Percentiles rank a stretch among this genome's conserved stretches.
phyloP scores from a whole-genome alignment of 2,329 filamentous ascomycete species.

The Escovopsis sp. region DNA sequence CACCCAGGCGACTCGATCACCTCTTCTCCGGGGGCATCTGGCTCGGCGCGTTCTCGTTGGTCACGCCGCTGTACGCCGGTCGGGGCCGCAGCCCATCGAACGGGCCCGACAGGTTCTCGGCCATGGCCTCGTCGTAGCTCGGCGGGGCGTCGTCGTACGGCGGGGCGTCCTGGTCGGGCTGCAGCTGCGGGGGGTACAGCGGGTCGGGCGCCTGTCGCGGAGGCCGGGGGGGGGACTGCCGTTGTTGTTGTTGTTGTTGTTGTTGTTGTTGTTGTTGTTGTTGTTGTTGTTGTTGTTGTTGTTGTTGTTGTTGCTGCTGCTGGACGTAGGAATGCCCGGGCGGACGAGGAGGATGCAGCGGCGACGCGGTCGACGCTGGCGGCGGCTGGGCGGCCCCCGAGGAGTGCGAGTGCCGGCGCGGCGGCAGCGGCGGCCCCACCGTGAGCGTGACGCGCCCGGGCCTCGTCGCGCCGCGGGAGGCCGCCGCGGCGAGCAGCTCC shows the following conservation, averaged over 20 bases:
- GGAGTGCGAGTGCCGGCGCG: conserved; percentile 15
- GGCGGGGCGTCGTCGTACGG: conserved; percentile 67
- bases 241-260: conserved; percentile 9
- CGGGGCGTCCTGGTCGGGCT: conserved; percentile 25
- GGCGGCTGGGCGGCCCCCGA: conserved; percentile 7
- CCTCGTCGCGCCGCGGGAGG: conserved; percentile 15
- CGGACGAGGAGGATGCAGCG: conserved; percentile 5
- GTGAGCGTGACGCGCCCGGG: conserved; percentile 22
- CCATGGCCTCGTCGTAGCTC: conserved; percentile 88
- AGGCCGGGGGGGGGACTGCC: conserved; percentile 8
- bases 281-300: conserved; percentile 7
- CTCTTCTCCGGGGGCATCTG: conserved; percentile 27
- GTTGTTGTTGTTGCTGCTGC: conserved; percentile 10
- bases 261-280: conserved; percentile 7
- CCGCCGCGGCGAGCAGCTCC: conserved; percentile 52
- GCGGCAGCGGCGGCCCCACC: conserved; percentile 20
- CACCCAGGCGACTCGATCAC: not conserved
- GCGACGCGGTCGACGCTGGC: conserved; percentile 7
- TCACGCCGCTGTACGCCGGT: conserved; percentile 51
- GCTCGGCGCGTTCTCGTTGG: conserved; percentile 43
- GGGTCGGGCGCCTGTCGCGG: conserved; percentile 27
- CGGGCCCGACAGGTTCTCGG: conserved; percentile 54
- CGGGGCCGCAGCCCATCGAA: conserved; percentile 46
- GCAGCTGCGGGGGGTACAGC: conserved; percentile 42
- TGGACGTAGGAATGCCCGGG: too few relatives aligned